Evolutionary conservation across 2,329 filamentous ascomycete species (phyloP).

Genomic region (Colletotrichum cordylinicola): DNA sequence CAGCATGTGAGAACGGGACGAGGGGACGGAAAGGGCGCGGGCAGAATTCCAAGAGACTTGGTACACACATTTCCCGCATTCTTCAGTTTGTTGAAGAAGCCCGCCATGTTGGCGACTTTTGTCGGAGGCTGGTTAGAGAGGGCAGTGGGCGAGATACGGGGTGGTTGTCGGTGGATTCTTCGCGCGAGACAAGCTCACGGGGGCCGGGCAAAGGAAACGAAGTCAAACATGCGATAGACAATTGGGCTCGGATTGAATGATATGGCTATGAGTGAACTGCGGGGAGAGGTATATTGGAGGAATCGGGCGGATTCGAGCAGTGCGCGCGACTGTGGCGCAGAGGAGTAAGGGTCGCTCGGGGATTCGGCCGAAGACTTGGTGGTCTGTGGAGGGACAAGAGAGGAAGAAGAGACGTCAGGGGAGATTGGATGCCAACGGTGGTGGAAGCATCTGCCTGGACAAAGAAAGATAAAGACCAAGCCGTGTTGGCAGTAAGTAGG

Average conservation of each 20-base stretch:
- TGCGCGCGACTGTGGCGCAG: constrained; percentile 14
- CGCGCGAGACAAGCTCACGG: constrained; percentile 39
- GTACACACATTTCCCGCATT: constrained; percentile 58
- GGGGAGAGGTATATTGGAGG: constrained; percentile 4
- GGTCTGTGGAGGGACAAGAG: constrained; percentile 13
- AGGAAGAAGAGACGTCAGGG: constrained; percentile 7
- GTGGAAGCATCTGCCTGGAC: constrained; percentile 20
- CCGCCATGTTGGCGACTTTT: constrained; percentile 49
- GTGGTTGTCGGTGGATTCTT: constrained; percentile 27
- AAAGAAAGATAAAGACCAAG: background rate
- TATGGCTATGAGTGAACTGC: background rate
- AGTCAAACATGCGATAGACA: constrained; percentile 15
- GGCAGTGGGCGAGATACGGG: background rate
- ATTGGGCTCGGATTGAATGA: background rate
- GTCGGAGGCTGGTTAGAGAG: constrained; percentile 2
- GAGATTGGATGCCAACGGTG: constrained; percentile 1
- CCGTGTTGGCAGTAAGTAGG: constrained; percentile 11
- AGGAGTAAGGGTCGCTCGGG: constrained; percentile 16
- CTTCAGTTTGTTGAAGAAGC: constrained; percentile 66
- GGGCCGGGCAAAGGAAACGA: constrained; percentile 8
- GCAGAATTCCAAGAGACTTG: background rate
- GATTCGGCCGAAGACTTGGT: constrained; percentile 17
- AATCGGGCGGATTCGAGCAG: background rate
- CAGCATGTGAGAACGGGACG: background rate
- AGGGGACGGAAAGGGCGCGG: background rate